These are phyloP conservation scores for Arthrobotrys conoides DNA, from an alignment of 2,329 filamentous ascomycete species.

Conservation along the genomic window DNA sequence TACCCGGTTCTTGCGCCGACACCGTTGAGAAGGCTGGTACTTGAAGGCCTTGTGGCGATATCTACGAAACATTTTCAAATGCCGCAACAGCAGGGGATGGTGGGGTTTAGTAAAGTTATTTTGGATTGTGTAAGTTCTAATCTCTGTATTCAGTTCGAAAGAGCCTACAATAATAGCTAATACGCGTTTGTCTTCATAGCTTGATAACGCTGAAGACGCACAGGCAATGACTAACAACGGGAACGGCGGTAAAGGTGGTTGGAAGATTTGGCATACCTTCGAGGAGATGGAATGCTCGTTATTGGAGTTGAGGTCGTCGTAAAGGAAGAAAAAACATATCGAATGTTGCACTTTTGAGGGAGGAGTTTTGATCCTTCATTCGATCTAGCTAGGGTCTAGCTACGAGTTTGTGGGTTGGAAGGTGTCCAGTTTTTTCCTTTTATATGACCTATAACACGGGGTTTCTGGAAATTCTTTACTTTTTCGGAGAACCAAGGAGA, in stretches of 20 bases:
- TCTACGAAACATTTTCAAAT: slow-evolving; percentile 57
- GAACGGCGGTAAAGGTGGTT: slow-evolving; percentile 24
- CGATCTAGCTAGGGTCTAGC: background rate
- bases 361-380: slow-evolving; percentile 10
- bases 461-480: background rate
- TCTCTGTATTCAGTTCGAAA: background rate
- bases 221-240: slow-evolving; percentile 34
- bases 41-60: slow-evolving; percentile 47
- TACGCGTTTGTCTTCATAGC: background rate
- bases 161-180: background rate
- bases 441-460: slow-evolving; percentile 1
- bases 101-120: slow-evolving; percentile 44
- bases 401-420: background rate
- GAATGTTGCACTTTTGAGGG: slow-evolving; percentile 3
- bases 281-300: slow-evolving; percentile 57
- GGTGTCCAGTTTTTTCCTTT: slow-evolving; percentile 10
- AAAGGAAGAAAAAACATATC: slow-evolving; percentile 18
- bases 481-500: slow-evolving; percentile 7
- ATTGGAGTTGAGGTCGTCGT: slow-evolving; percentile 45
- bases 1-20: slow-evolving; percentile 45
- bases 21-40: slow-evolving; percentile 21
- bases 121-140: slow-evolving; percentile 56
- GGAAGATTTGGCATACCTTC: slow-evolving; percentile 56
- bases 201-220: slow-evolving; percentile 43
- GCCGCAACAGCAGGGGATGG: slow-evolving; percentile 43